Base-by-base conservation (phyloP, 768 basidiomycete genomes). In the Steccherinum ochraceum region DNA sequence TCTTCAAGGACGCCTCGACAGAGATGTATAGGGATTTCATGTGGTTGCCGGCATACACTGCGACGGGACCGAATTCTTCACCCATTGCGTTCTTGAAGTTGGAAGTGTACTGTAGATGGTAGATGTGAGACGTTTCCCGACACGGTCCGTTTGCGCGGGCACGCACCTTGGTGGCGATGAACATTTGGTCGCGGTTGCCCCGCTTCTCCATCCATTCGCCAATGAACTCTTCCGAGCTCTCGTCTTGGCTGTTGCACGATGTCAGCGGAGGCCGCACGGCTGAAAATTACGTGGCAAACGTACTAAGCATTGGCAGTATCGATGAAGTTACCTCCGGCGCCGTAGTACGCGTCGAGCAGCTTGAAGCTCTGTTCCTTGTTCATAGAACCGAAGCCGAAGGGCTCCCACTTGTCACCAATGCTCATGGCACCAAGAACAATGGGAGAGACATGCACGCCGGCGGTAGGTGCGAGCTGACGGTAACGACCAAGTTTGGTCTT, bases 251-350 rank as follows among this genome's bases (percentile, higher is more conserved):
- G 45, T 24, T 21, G 18, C 11, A 24, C 13, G 35, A n/a, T 11
- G 35, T 39, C 11, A 39, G 35, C n/a, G 12, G 24, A 7, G 11
- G 20, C 12, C 48, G 19, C 18, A 40, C 39, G 11, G 16, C 19
- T 7, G n/a, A 11, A 3, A 52, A 55, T 20, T 39, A 62, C 61
- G 68, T n/a, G 35, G n/a, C n/a, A 39, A 39, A 46, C 67, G 53
- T 39, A 71, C 69, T 75, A 74, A 57, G 58, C 63, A 46, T 73
- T 77, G 3, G 75, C 69, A 2, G 76, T 75, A 23, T 76, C 72
- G 58, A 78, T 72, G 51, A 70, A 71, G 63, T 77, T 75, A 1
- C 78, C 78, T 12, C 78, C 78, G 0, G 65, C 65, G 4, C 74
- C 66, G 25, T 57, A 68, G 53, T 56, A 76, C 2, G 68, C 67